phyloP scores from a whole-genome alignment of 2,329 filamentous ascomycete species.

The Sphaerostilbella broomeana region DNA sequence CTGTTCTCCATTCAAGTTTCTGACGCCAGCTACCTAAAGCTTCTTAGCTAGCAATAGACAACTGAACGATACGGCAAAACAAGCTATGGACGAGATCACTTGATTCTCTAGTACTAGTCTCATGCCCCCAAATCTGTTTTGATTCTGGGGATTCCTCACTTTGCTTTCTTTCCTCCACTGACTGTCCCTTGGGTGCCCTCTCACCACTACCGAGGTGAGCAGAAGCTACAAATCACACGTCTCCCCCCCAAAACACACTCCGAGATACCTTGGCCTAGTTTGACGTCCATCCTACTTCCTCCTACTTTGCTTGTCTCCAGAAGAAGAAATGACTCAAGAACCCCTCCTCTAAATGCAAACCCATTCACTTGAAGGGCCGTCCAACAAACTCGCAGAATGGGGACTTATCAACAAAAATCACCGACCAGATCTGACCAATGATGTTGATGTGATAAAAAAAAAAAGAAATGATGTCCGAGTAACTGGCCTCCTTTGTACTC shows the following conservation, averaged over 20 bases:
- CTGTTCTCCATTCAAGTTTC: slow-evolving; percentile 1
- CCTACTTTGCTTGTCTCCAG: too few species aligned
- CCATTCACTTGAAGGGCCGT: slow-evolving; percentile 32
- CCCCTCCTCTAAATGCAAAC: slow-evolving; percentile 15
- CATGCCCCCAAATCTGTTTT: slow-evolving; percentile 1
- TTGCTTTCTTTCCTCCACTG: slow-evolving; percentile 3
- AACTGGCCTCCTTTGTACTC: slow-evolving; percentile 32
- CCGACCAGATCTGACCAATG: too few species aligned
- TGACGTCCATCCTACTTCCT: too few species aligned
- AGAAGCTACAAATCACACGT: slow-evolving; percentile 16
- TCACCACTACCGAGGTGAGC: slow-evolving; percentile 1
- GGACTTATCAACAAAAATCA: too few species aligned
- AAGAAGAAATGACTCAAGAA: slow-evolving; percentile 7
- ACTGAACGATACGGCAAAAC: slow-evolving; percentile 7
- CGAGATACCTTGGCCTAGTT: too few species aligned
- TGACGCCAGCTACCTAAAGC: not conserved
- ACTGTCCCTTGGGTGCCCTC: slow-evolving; percentile 9
- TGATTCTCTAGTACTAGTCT: slow-evolving; percentile 24
- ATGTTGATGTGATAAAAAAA: slow-evolving; percentile 9
- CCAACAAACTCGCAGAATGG: slow-evolving; percentile 23
- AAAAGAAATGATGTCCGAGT: slow-evolving; percentile 17
- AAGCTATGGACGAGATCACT: slow-evolving; percentile 26
- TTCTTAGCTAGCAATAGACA: not conserved
- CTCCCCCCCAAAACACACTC: slow-evolving; percentile 26
- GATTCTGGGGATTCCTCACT: not conserved